Evolutionary conservation across 2,329 filamentous ascomycete genomes (phyloP), one percentile per base, ranked within the genome.

Genomic region (Tolypocladium endophyticum): DNA sequence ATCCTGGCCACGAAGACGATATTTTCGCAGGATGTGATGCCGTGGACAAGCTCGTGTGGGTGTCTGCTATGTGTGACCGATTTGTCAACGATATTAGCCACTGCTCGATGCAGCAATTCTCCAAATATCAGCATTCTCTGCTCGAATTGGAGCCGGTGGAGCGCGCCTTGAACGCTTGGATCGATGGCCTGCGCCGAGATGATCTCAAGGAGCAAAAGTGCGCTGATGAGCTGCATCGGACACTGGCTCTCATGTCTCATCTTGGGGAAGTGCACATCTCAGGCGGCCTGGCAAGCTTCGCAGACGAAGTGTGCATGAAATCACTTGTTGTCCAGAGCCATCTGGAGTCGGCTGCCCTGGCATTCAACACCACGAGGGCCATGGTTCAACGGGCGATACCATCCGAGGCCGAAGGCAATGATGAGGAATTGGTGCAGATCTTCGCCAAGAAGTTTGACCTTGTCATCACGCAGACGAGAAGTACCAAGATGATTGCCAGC

Each of bases 61-160:
- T 97, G 59, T 82, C 86, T 14, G 83, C 85, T 52, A 91, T 94
- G 81, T 95, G 91, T 68, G 86, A 90, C 64, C 88, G 91, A 43
- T 94, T 97, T 66, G 85, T 89, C 70, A 88, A 86, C 61, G 87
- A 89, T 61, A 91, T 97, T 67, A 87, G 82, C 65, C 85, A 86
- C 65, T 95, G 91, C 73, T 87, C 88, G 2, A 79, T 89, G 1
- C 86, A 90, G 55, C 84, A 90, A 61, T 97, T 97, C 71, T 81
- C 83, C 54, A 85, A 80, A 64, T 94, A 91, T 65, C 88, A 91
- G 67, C 87, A 87, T 50, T 89, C 92, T 2, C 74, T 94, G 60
- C 90, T 91, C 66, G 94, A 97, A 72, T 79, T 97, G 57, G 90
- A 96, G 70, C 91, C 92, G 0, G 90, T 97, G 14, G 94, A 99